These are phyloP conservation scores for Lachnellula occidentalis DNA, from an alignment of 2,329 filamentous ascomycete genomes.

Conservation along the genomic window DNA sequence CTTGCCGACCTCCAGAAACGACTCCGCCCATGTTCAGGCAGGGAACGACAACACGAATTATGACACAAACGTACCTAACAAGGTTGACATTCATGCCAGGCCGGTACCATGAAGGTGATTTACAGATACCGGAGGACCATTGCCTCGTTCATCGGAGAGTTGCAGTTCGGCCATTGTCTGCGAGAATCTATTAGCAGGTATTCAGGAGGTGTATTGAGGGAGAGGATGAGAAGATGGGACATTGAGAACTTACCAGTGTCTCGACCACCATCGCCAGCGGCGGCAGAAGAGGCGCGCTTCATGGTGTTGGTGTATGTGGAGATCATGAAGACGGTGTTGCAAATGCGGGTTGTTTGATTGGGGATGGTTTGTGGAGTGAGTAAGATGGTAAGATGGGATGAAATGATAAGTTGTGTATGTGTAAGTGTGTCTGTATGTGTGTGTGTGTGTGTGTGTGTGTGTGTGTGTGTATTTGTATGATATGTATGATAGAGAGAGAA, in stretches of 20 bases:
- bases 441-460: not conserved
- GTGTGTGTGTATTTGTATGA: not conserved
- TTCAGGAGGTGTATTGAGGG: not conserved
- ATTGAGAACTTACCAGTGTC: too few relatives aligned
- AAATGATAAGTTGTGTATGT: not conserved
- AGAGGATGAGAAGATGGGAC: not conserved
- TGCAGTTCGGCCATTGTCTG: not conserved
- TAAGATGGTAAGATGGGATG: not conserved
- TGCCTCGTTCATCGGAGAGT: not conserved
- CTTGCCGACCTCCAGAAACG: not conserved
- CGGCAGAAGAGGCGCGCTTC: too few relatives aligned
- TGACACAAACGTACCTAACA: not conserved
- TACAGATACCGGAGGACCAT: not conserved
- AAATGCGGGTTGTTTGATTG: not conserved
- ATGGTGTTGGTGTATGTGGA: not conserved
- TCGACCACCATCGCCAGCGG: too few relatives aligned
- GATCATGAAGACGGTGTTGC: not conserved
- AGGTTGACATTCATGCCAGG: not conserved
- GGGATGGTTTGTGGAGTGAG: too few relatives aligned
- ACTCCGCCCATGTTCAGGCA: slow-evolving; percentile 1
- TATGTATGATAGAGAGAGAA: not conserved
- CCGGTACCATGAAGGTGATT: not conserved
- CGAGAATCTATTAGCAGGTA: not conserved
- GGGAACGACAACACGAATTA: not conserved
- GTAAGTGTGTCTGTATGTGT: not conserved